These are phyloP conservation scores for Knoxia roxburghii DNA, from an alignment of 257 asterid species.

Conservation along the genomic window DNA sequence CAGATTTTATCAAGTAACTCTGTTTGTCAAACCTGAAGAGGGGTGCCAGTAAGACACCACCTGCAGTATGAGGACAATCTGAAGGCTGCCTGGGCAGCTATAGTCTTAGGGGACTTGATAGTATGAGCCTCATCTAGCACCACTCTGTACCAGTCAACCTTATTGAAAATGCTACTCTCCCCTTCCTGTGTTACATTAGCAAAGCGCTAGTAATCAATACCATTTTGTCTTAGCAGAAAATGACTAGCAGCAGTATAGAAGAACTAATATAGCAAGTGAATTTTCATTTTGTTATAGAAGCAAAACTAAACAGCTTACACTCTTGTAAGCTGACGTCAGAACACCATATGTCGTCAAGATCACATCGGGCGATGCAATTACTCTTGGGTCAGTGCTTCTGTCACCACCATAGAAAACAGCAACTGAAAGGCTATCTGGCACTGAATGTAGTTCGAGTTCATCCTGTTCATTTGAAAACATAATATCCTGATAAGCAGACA, in stretches of 20 bases:
- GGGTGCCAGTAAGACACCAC: slow-evolving; percentile 94
- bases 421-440: slow-evolving; percentile 49
- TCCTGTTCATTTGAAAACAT: slow-evolving; percentile 33
- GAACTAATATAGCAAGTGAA: background rate
- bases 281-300: background rate
- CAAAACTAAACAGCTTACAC: slow-evolving; percentile 31
- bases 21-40: slow-evolving; percentile 58
- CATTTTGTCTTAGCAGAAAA: background rate
- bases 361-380: slow-evolving; percentile 63
- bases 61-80: slow-evolving; percentile 62
- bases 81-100: slow-evolving; percentile 72
- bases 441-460: slow-evolving; percentile 68
- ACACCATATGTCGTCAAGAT: slow-evolving; percentile 87
- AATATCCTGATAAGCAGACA: background rate
- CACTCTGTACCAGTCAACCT: slow-evolving; percentile 78
- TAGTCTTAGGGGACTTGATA: slow-evolving; percentile 64
- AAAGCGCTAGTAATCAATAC: background rate
- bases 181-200: slow-evolving; percentile 31
- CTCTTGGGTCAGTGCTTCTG: slow-evolving; percentile 47
- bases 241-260: background rate
- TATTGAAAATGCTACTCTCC: slow-evolving; percentile 57
- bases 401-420: slow-evolving; percentile 74
- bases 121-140: slow-evolving; percentile 91
- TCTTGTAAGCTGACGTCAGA: slow-evolving; percentile 52
- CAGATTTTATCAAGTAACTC: too few species aligned